Conservation (phyloP, 176 grass and related monocot species). For the Pontederia crassipes region DNA sequence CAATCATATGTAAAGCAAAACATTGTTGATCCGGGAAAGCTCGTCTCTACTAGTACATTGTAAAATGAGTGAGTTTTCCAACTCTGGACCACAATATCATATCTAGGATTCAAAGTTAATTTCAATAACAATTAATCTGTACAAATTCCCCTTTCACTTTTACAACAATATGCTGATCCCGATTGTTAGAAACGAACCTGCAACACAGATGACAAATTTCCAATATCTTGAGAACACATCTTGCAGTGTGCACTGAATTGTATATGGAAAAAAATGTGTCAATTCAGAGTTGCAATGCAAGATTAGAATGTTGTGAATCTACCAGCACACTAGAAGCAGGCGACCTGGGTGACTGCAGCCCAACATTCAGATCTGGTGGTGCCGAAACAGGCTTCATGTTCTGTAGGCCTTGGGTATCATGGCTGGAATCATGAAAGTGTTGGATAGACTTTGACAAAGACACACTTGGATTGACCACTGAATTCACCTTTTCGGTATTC, state of each 20-base stretch:
- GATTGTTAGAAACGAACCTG: slow-evolving; percentile 20
- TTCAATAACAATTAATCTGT: slow-evolving; percentile 56
- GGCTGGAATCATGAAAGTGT: not conserved
- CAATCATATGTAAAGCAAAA: too few species aligned
- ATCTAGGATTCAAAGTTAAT: slow-evolving; percentile 28
- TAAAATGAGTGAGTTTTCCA: too few species aligned
- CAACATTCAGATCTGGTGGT: slow-evolving; percentile 20
- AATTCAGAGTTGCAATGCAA: slow-evolving; percentile 34
- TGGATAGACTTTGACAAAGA: slow-evolving; percentile 10
- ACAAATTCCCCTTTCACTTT: slow-evolving; percentile 27
- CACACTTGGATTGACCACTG: slow-evolving; percentile 11
- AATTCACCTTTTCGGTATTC: slow-evolving; percentile 31
- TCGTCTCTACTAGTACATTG: too few species aligned
- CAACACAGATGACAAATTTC: not conserved
- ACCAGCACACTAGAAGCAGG: slow-evolving; percentile 18
- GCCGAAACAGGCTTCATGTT: slow-evolving; percentile 7
- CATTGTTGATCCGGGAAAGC: too few species aligned
- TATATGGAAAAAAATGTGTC: slow-evolving; percentile 12
- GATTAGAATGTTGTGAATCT: slow-evolving; percentile 23
- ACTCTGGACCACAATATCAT: too few species aligned
- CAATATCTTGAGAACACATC: not conserved
- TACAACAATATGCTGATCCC: slow-evolving; percentile 28
- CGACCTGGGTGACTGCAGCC: slow-evolving; percentile 19
- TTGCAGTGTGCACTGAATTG: not conserved
- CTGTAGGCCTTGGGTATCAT: not conserved